These are phyloP conservation scores for Diaporthe longicolla DNA, from an alignment of 2,329 filamentous ascomycete genomes.

Conservation along the genomic window DNA sequence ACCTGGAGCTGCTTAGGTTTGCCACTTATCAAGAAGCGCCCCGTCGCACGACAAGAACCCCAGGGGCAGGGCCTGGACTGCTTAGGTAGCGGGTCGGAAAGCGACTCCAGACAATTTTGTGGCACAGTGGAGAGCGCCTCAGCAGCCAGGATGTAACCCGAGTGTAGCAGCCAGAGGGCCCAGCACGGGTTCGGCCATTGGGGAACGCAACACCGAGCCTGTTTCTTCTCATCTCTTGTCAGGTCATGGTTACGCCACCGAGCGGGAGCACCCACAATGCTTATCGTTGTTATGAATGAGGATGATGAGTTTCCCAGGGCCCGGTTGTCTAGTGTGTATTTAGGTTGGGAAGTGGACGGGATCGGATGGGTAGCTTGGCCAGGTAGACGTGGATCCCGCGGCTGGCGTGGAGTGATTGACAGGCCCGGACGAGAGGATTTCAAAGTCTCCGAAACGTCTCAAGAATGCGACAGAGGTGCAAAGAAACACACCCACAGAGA, in stretches of 20 bases:
- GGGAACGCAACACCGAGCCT: slow-evolving; percentile 20
- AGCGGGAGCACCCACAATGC: slow-evolving; percentile 32
- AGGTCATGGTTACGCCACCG: slow-evolving; percentile 32
- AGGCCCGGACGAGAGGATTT: slow-evolving; percentile 30
- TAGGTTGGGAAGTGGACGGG: slow-evolving; percentile 20
- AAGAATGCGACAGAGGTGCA: slow-evolving; percentile 30
- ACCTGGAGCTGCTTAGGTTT: background rate
- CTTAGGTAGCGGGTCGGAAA: background rate
- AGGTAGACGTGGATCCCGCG: slow-evolving; percentile 20
- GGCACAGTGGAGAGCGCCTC: slow-evolving; percentile 20
- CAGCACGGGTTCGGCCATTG: slow-evolving; percentile 10
- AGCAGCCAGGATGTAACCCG: slow-evolving; percentile 33
- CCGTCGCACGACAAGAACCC: slow-evolving; percentile 3
- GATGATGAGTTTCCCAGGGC: slow-evolving; percentile 5
- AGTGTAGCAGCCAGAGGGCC: slow-evolving; percentile 32
- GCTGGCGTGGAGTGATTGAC: slow-evolving; percentile 29
- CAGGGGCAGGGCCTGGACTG: background rate
- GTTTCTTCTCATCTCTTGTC: slow-evolving; percentile 21
- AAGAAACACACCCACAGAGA: background rate
- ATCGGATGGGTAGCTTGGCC: slow-evolving; percentile 2
- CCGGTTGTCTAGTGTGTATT: background rate
- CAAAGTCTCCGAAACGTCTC: slow-evolving; percentile 38
- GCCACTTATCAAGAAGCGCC: slow-evolving; percentile 6
- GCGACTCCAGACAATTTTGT: slow-evolving; percentile 26
- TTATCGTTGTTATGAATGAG: slow-evolving; percentile 6